Evolutionary conservation across 73 alveolate species (phyloP), one percentile per base, ranked within the genome.

Genomic region (Paraurostyla sp.): DNA sequence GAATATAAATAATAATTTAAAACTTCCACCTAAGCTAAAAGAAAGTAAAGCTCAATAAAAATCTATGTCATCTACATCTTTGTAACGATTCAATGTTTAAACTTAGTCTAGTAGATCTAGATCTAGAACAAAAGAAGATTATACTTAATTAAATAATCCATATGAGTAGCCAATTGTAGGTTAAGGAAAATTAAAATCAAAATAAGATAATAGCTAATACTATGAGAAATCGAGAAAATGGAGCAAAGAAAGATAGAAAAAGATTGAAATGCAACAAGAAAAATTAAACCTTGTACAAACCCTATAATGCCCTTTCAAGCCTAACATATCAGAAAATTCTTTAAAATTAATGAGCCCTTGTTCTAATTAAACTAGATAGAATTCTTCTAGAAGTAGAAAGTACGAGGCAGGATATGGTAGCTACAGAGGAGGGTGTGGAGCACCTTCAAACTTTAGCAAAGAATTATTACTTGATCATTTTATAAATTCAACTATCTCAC

Each of bases 221-320:
- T 73, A 73, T 48, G 52, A 73, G 33, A 42, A 56, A 45, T 11
- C 65, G 6, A 22, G 71, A 1, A 49, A 73, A 73, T 73, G 86
- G 86, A 48, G 71, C 27, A 48, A 73, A 48, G 65, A 43, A 43
- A 42, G 71, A n/a, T 36, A 73, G 27, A 73, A 73, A 6, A 73
- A 73, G 52, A 73, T 73, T 43, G 68, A 73, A 29, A 16, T 45
- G 3, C 33, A 73, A 46, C 49, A 73, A 73, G 86, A 73, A 43
- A 73, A 73, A 27, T 0, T 48, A 22, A 48, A 73, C 18, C 71
- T 73, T 4, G 0, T 73, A 3, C 51, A 73, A 46, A 73, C 65
- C 42, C 33, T 73, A 9, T 45, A 73, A 43, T 73, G 86, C 71
- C 42, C 86, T 45, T 73, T 73, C 29, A n/a, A 35, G 30, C 86